Conservation (phyloP, 768 basidiomycete genomes). For the Suillus plorans region DNA sequence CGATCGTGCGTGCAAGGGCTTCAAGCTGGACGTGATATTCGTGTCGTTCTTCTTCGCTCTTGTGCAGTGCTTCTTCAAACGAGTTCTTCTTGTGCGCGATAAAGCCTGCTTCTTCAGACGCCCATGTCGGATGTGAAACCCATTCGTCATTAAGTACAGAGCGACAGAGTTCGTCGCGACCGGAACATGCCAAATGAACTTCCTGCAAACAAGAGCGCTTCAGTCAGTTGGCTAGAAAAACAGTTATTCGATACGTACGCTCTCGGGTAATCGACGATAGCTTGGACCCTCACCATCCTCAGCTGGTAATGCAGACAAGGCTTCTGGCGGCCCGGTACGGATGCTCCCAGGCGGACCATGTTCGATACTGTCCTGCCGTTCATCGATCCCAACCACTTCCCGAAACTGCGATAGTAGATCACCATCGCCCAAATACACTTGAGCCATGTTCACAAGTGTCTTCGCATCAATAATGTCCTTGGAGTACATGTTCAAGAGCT, state of each 20-base stretch:
- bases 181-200: constrained; percentile 86
- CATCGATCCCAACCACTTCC: constrained; percentile 80
- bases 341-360: constrained; percentile 78
- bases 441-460: constrained; percentile 78
- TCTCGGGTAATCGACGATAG: constrained; percentile 85
- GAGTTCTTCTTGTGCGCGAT: constrained; percentile 95
- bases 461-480: constrained; percentile 88
- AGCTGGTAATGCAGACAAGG: constrained; percentile 73
- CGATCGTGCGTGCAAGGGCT: constrained; percentile 86
- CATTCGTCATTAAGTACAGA: constrained; percentile 96
- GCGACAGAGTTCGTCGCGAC: constrained; percentile 90
- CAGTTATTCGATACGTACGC: constrained; percentile 53
- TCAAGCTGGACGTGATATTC: constrained; percentile 97
- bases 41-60: constrained; percentile 96
- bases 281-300: constrained; percentile 91
- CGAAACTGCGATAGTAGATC: constrained; percentile 85
- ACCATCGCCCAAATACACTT: constrained; percentile 77
- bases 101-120: constrained; percentile 93
- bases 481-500: constrained; percentile 86
- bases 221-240: not conserved
- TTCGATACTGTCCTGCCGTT: constrained; percentile 55
- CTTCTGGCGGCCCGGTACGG: constrained; percentile 72
- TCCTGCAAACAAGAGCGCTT: constrained; percentile 53
- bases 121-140: constrained; percentile 99
- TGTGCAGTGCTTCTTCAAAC: constrained; percentile 94